Evolutionary conservation across 306 rosid species (phyloP), one percentile per base, ranked within the genome.

Genomic region (Carpinus fangiana): DNA sequence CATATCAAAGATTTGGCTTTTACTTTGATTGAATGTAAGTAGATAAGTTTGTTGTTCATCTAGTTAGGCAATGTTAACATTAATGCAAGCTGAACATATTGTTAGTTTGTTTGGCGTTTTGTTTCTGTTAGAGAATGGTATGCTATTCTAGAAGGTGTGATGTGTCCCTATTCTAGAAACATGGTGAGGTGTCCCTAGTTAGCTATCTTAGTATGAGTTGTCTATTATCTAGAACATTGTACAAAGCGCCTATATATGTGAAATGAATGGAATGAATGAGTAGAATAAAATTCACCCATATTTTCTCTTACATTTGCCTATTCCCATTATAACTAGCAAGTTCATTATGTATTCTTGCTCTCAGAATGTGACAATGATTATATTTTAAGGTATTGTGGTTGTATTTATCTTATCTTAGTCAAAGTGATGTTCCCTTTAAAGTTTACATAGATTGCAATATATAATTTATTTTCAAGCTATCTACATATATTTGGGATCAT

Each of bases 371-470:
- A 11, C 12, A 14, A n/a, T 16, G 43, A 59, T 13, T 13, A 64
- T 31, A 31, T 64, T 31, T 64, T 16, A 31, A 34, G 47, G 12
- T 38, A 14, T 36, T 14, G 47, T 14, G 45, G 70, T 64, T 21
- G 46, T 16, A 64, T 64, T 43, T n/a, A 48, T 51, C 31, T 72
- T 18, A 61, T 26, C 34, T 13, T 79, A 66, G 64, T 59, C 51
- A 64, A 76, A 76, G 72, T 34, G 69, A 79, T 66, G 41, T 26
- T 64, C 62, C 45, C 56, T 56, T 73, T 48, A 12, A 17, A 31
- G 34, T 64, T 47, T 74, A 10, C 21, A 21, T 56, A 34, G 71
- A 75, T 51, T 41, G 60, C 36, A 11, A 34, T 41, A 43, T 47
- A 73, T 55, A 52, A 5, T 20, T 55, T 17, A 76, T 52, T 41